Percentiles rank a stretch among this genome's conserved stretches.
Conservation (phyloP, 768 basidiomycete species). For the Pulveroboletus sp. region DNA sequence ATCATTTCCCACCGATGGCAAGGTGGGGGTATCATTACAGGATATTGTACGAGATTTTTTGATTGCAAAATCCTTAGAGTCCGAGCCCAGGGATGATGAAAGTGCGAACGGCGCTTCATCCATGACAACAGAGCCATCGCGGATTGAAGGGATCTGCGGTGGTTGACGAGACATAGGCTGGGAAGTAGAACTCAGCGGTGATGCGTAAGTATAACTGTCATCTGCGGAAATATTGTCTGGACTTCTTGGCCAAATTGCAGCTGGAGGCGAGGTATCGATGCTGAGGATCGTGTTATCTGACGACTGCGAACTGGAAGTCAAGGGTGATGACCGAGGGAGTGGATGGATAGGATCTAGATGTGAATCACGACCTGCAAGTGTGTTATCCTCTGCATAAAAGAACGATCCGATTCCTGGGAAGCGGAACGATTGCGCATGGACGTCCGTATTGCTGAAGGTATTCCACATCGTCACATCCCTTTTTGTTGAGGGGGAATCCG, state of each 20-base stretch:
- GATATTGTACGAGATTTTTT: background rate
- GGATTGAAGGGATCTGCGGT: background rate
- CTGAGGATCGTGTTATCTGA: constrained; percentile 17
- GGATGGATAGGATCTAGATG: background rate
- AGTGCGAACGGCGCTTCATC: background rate
- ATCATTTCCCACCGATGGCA: background rate
- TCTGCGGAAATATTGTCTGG: background rate
- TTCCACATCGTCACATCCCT: background rate
- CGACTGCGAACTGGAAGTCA: constrained; percentile 11
- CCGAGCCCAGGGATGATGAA: background rate
- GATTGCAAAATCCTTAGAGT: background rate
- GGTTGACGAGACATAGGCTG: background rate
- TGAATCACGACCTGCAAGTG: background rate
- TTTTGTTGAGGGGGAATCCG: background rate
- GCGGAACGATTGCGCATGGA: background rate
- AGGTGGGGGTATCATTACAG: background rate
- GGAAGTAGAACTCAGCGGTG: background rate
- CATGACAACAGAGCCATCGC: background rate
- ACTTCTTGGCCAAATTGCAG: background rate
- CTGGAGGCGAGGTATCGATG: constrained; percentile 24
- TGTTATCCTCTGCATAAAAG: background rate
- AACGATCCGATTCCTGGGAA: background rate
- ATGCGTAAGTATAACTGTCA: background rate
- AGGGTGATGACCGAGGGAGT: constrained; percentile 25
- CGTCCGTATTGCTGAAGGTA: constrained; percentile 3